A percentile compares a stretch with the other conserved stretches of the same genome.
These are phyloP conservation scores for Tanacetum coccineum DNA, from an alignment of 129 eudicot genomes.

Conservation along the genomic window DNA sequence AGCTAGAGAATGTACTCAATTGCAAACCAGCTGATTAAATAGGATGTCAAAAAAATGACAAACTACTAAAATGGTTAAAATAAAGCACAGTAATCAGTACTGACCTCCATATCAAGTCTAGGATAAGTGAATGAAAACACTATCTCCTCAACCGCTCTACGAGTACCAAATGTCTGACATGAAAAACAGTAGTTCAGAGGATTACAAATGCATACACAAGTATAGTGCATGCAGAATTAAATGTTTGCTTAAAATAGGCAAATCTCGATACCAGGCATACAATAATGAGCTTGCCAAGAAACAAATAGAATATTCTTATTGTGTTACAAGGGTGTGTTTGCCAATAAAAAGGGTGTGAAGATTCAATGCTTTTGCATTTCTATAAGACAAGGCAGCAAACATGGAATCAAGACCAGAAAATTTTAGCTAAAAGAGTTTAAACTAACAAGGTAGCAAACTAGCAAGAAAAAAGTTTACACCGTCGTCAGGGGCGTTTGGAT, in stretches of 20 bases:
- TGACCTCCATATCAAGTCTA: slow-evolving; percentile 95
- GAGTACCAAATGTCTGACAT: slow-evolving; percentile 60
- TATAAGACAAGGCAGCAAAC: too few species aligned
- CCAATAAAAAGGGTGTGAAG: not conserved
- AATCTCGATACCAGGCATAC: not conserved
- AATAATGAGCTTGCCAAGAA: not conserved
- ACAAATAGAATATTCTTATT: not conserved
- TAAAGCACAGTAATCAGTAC: slow-evolving; percentile 18
- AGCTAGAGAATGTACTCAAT: not conserved
- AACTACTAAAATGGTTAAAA: not conserved
- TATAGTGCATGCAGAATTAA: not conserved
- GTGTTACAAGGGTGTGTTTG: slow-evolving; percentile 6
- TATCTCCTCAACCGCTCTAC: slow-evolving; percentile 84
- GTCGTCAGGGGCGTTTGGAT: too few species aligned
- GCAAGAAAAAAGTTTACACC: too few species aligned
- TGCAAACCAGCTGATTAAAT: not conserved
- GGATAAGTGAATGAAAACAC: slow-evolving; percentile 86
- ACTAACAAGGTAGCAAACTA: too few species aligned
- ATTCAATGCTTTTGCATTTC: too few species aligned
- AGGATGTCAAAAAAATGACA: not conserved
- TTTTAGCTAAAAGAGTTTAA: too few species aligned
- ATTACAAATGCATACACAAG: not conserved
- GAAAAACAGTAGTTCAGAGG: slow-evolving; percentile 13
- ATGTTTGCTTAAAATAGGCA: not conserved
- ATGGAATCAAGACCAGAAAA: too few species aligned